A percentile compares a stretch with the other conserved stretches of the same genome.
phyloP scores from a whole-genome alignment of 495 filamentous ascomycete genomes.

The Trichodelitschia bisporula region DNA sequence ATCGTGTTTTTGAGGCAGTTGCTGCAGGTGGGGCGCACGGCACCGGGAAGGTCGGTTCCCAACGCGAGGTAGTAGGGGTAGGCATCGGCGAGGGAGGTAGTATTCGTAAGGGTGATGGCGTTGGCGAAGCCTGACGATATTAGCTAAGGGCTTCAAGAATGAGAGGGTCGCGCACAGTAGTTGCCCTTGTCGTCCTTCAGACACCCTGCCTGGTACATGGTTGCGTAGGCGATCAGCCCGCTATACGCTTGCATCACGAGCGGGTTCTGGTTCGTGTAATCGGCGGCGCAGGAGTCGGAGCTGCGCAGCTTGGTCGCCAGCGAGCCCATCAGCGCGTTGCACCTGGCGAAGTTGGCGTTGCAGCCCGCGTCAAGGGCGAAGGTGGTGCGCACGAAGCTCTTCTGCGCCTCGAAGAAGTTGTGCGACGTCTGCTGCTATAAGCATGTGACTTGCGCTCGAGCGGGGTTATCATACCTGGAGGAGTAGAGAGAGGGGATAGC shows the following conservation, averaged over 20 bases:
- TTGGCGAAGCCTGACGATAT: slow-evolving; percentile 40
- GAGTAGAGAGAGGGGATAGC: slow-evolving; percentile 51
- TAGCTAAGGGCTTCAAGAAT: too few species aligned
- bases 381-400: slow-evolving; percentile 37
- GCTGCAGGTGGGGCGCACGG: slow-evolving; percentile 29
- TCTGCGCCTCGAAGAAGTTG: slow-evolving; percentile 53
- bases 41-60: slow-evolving; percentile 38
- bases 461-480: slow-evolving; percentile 24
- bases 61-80: slow-evolving; percentile 71
- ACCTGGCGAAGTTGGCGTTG: slow-evolving; percentile 30
- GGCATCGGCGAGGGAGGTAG: slow-evolving; percentile 33
- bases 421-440: slow-evolving; percentile 25
- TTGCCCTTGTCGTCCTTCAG: slow-evolving; percentile 28
- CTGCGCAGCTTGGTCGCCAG: slow-evolving; percentile 33
- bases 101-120: slow-evolving; percentile 61
- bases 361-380: slow-evolving; percentile 50
- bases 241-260: slow-evolving; percentile 48
- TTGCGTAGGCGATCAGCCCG: slow-evolving; percentile 45
- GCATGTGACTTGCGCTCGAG: slow-evolving; percentile 2
- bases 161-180: slow-evolving; percentile 39
- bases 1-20: slow-evolving; percentile 15
- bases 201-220: slow-evolving; percentile 59
- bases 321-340: slow-evolving; percentile 29
- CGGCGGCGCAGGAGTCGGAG: slow-evolving; percentile 37
- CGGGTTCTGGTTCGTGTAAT: slow-evolving; percentile 39